Evolutionary conservation across 306 rosid species (phyloP), one percentile per base, ranked within the genome.

Genomic region (Luffa acutangula): DNA sequence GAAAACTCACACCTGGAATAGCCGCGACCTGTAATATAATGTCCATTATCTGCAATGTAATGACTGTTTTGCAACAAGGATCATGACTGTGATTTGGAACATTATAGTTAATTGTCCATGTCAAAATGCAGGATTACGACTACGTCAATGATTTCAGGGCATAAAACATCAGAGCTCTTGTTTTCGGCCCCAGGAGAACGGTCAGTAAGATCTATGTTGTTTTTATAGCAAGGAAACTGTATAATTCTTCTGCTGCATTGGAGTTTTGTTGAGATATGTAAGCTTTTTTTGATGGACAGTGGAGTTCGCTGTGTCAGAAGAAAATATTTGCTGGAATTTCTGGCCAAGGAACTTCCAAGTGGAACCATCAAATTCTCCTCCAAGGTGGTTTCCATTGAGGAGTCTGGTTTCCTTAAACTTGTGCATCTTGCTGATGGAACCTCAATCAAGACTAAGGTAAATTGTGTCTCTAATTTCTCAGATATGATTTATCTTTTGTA

Each of bases 391-490:
- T 85, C 90, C 37, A 86, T 94, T 53, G 89, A 94, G 52, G 88
- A 92, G 80, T 86, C 87, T 45, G 89, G 88, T 36, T 83, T 82
- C 73, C 77, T 46, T 59, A 94, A 92, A 85, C 83, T 88, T 41
- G 18, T 94, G 7, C 96, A 89, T 87, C 94, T 94, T 75, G 79
- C 81, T 62, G 94, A 94, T 82, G 94, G 91, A 77, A 84, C 87
- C 5, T 56, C 80, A 76, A 79, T 92, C 62, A 88, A 85, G 82
- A 86, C 93, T 20, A 92, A 88, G 91, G 93, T 89, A 84, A 42
- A 34, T 15, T 25, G n/a, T 9, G 6, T 4, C 25, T 76, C 33
- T 56, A 42, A 12, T 76, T 43, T 54, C 52, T 46, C 64, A 43
- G 57, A 59, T 41, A 14, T 31, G 25, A 64, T 54, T 21, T n/a